phyloP scores from a whole-genome alignment of 352 stramenopile species.

The Phytopythium oedochilum region DNA sequence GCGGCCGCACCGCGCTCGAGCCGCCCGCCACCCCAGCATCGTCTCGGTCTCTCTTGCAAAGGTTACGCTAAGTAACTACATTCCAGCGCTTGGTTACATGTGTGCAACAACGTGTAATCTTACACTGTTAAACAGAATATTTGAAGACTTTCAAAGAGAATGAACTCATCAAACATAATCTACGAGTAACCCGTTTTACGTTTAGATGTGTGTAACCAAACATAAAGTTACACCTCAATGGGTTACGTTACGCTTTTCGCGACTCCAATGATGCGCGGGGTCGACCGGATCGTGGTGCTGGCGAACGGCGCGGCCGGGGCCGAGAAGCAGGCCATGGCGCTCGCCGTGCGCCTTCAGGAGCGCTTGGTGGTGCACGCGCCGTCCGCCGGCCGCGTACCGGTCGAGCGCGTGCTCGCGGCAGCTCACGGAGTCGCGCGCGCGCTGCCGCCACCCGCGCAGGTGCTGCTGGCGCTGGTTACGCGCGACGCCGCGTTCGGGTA shows the following conservation, averaged over 20 bases:
- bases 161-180: no score
- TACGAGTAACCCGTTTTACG: no score
- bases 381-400: not conserved
- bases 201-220: no score
- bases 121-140: no score
- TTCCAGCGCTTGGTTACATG: no score
- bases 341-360: constrained; percentile 31
- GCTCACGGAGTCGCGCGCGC: constrained; percentile 16
- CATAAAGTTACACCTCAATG: no score
- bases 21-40: constrained; percentile 6
- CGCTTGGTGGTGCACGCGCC: not conserved
- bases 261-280: not conserved
- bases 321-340: constrained; percentile 71
- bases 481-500: constrained; percentile 54
- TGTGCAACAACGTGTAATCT: no score
- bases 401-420: constrained; percentile 29
- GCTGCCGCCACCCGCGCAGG: constrained; percentile 41
- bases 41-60: no score
- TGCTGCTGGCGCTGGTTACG: constrained; percentile 25
- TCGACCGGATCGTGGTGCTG: constrained; percentile 49
- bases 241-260: not conserved
- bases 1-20: constrained; percentile 7
- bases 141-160: no score
- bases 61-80: no score
- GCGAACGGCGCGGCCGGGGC: constrained; percentile 66